These are phyloP conservation scores for Botrytis hyacinthi DNA, from an alignment of 2,329 filamentous ascomycete species.

Conservation along the genomic window DNA sequence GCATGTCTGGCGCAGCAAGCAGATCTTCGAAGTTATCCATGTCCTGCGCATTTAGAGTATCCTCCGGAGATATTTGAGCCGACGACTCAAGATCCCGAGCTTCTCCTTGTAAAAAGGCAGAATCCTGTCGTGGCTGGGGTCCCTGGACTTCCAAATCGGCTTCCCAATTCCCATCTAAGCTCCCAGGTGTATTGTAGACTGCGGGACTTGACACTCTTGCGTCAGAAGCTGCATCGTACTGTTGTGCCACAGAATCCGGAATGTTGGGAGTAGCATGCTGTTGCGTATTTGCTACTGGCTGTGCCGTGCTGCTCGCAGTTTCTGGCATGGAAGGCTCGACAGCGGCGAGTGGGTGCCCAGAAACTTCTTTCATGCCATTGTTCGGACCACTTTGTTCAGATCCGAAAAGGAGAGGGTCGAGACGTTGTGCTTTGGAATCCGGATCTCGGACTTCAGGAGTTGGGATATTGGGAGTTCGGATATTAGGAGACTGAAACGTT, in stretches of 20 bases:
- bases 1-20: background rate
- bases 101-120: background rate
- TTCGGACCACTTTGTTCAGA: background rate
- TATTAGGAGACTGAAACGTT: background rate
- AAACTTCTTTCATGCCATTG: accelerated
- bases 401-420: background rate
- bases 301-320: background rate
- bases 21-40: accelerated
- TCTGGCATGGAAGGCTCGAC: background rate
- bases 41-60: background rate
- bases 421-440: background rate
- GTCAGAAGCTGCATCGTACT: background rate
- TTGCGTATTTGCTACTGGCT: background rate
- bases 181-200: background rate
- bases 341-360: accelerated
- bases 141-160: background rate
- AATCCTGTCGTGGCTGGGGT: accelerated
- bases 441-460: too few species aligned
- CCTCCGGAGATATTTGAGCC: background rate
- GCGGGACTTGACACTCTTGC: too few species aligned
- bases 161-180: background rate
- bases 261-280: background rate
- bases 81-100: background rate
- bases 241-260: background rate
- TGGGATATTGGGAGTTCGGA: background rate